Evolutionary conservation across 1,284 basidiomycete genomes (phyloP).

Genomic region (Pseudozyma sp.): DNA sequence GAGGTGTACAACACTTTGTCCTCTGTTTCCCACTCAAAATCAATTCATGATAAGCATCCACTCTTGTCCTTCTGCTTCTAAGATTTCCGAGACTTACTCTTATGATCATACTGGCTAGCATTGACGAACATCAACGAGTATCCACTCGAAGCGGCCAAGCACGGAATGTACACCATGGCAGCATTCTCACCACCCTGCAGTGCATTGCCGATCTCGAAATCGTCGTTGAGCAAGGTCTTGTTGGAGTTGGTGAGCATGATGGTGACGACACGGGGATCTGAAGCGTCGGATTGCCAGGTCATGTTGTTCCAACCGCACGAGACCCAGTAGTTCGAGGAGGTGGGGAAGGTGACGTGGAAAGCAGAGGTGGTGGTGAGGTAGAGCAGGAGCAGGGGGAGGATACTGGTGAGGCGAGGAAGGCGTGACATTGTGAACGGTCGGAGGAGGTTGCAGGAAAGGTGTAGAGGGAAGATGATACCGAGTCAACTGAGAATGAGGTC

Average conservation of each 20-base stretch:
- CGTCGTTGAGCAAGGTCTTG: constrained; percentile 38
- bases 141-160: constrained; percentile 10
- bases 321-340: constrained; percentile 43
- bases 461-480: neutral
- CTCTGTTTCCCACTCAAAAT: neutral
- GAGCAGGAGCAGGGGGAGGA: neutral
- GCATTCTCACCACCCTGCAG: constrained; percentile 22
- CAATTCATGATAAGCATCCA: no score
- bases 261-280: constrained; percentile 18
- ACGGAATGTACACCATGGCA: constrained; percentile 40
- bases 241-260: constrained; percentile 37
- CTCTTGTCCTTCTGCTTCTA: no score
- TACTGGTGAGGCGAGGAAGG: neutral
- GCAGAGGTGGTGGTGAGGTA: neutral
- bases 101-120: constrained; percentile 23
- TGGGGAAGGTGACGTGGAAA: constrained; percentile 32
- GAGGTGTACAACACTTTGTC: constrained; percentile 30
- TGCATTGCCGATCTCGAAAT: constrained; percentile 41
- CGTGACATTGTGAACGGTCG: neutral
- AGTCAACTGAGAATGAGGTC: neutral
- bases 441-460: no score
- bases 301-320: constrained; percentile 45
- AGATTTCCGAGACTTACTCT: constrained; percentile 14
- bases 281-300: constrained; percentile 16
- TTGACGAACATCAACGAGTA: constrained; percentile 33